phyloP scores from a whole-genome alignment of 495 filamentous ascomycete species.

The Penicillium waksmanii region DNA sequence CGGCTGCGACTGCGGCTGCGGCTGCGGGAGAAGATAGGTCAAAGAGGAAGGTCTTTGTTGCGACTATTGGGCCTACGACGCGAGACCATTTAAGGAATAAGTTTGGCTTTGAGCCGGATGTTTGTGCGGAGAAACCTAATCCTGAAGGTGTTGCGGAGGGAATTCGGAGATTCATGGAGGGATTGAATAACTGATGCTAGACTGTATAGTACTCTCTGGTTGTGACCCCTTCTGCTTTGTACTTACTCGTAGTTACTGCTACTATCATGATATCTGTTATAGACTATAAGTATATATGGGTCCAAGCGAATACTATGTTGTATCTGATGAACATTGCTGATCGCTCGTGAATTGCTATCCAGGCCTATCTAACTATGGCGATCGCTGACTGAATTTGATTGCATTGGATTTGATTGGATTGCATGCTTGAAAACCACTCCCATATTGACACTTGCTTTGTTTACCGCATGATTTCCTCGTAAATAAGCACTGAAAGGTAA shows the following conservation, averaged over 20 bases:
- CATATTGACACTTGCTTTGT: constrained; percentile 8
- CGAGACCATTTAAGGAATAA: constrained; percentile 67
- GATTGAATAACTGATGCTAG: not conserved
- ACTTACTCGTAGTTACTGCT: not conserved
- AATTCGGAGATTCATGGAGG: constrained; percentile 59
- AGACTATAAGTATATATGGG: not conserved
- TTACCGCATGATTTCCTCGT: constrained; percentile 98
- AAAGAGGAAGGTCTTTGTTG: constrained; percentile 60
- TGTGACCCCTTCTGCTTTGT: not conserved
- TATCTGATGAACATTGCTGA: not conserved
- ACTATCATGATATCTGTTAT: not conserved
- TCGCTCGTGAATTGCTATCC: constrained; percentile 5
- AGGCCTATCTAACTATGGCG: constrained; percentile 2
- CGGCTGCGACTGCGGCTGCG: not conserved
- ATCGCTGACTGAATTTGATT: constrained; percentile 12
- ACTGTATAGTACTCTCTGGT: too few relatives aligned
- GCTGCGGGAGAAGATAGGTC: constrained; percentile 2
- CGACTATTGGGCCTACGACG: constrained; percentile 94
- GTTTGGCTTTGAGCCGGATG: constrained; percentile 77
- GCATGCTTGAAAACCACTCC: constrained; percentile 22
- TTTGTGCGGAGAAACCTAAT: constrained; percentile 79
- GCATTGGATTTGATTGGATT: constrained; percentile 7
- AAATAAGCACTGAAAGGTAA: constrained; percentile 72
- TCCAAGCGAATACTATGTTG: not conserved
- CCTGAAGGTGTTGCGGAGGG: constrained; percentile 78